These are phyloP conservation scores for Aspergillus quadricinctus DNA, from an alignment of 2,329 filamentous ascomycete genomes.

Conservation along the genomic window DNA sequence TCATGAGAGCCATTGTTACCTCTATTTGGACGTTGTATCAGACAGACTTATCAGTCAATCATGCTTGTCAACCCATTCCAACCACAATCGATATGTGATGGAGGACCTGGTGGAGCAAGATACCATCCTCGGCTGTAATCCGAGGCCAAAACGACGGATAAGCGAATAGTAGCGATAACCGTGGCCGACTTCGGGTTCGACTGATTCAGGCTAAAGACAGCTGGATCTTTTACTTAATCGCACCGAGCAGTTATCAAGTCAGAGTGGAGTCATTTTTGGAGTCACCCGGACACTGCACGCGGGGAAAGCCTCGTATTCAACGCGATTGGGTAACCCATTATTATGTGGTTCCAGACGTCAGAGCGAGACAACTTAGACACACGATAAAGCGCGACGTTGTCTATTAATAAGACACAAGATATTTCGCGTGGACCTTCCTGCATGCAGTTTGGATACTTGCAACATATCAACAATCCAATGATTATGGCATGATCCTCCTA, in stretches of 20 bases:
- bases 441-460: neutral
- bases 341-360: neutral
- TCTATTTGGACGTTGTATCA: neutral
- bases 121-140: neutral
- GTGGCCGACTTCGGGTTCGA: neutral
- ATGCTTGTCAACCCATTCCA: too few species aligned
- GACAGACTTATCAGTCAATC: neutral
- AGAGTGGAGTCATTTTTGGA: neutral
- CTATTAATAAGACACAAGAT: neutral
- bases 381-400: neutral
- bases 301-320: neutral
- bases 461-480: neutral
- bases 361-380: neutral
- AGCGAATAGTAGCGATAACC: neutral
- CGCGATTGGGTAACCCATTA: constrained; percentile 3
- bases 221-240: neutral
- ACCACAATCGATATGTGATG: too few species aligned
- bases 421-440: constrained; percentile 9
- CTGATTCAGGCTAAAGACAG: neutral
- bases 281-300: constrained; percentile 2
- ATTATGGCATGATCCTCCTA: neutral
- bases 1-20: neutral
- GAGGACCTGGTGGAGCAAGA: too few species aligned
- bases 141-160: neutral
- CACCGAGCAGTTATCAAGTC: neutral